Evolutionary conservation across 2,329 filamentous ascomycete genomes (phyloP), one percentile per base, ranked within the genome.

Genomic region (Aspergillus glaucus): DNA sequence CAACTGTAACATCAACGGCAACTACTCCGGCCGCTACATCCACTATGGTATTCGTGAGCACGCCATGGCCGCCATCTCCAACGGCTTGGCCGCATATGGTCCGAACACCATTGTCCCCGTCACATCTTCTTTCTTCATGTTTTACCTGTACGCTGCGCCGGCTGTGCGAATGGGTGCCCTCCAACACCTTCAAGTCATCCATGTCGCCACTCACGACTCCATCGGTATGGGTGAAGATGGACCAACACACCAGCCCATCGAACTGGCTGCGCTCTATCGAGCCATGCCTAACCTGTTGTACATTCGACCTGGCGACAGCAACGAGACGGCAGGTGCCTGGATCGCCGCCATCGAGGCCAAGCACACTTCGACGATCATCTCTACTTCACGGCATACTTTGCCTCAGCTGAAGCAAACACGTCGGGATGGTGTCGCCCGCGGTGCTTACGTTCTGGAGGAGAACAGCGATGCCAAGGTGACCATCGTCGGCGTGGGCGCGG

Each of bases 31-130:
- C 19, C 69, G 73, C 28, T 45, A 45, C 51, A 69, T 83, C 50
- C 79, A 79, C 60, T 83, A 74, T 60, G 80, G 80, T 43, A 77
- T 84, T 44, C 76, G 80, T 10, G 80, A 83, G 55, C 80, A 83
- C 58, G 79, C 79, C 46, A 83, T 84, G 81, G 72, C 72, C 2
- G 87, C 87, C 65, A 88, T 94, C 75, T 86, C 94, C 78, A 95
- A 95, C 59, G 82, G 81, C 3, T 63, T 85, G 3, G 80, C 81
- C 0, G 81, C 81, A 1, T 84, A 73, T 50, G 68, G 70, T 50
- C 76, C 72, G 32, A 75, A 73, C 21, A 80, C 79, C 0, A 75
- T 83, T 53, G 64, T 84, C 6, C 80, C 80, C 0, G 65, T 82
- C 32, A 84, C 80, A 1, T 76, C 77, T 0, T 75, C 73, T 4